These are phyloP conservation scores for Amphibolis antarctica DNA, from an alignment of 106 monocot species.

Conservation along the genomic window DNA sequence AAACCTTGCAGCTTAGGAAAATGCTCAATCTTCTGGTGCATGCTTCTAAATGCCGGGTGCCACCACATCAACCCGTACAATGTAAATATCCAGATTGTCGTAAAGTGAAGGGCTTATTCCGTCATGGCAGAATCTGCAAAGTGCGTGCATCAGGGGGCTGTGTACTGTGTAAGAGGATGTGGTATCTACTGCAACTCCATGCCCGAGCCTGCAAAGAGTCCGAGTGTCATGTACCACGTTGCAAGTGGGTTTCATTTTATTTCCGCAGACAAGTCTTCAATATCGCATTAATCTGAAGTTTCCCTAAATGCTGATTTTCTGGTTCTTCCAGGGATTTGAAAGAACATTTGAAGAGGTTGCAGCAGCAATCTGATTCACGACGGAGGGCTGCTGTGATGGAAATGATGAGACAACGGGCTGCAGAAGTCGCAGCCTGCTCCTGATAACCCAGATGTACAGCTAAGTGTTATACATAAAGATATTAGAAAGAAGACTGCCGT, in stretches of 20 bases:
- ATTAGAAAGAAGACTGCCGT: background rate
- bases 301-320: background rate
- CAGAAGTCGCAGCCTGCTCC: slow-evolving; percentile 54
- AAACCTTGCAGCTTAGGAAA: slow-evolving; percentile 65
- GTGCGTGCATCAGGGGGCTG: slow-evolving; percentile 72
- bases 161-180: slow-evolving; percentile 79
- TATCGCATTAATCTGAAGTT: background rate
- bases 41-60: slow-evolving; percentile 72
- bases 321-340: slow-evolving; percentile 61
- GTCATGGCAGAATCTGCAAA: slow-evolving; percentile 72
- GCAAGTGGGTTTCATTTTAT: slow-evolving; percentile 37
- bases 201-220: slow-evolving; percentile 87
- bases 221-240: slow-evolving; percentile 73
- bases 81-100: slow-evolving; percentile 92
- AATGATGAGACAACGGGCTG: slow-evolving; percentile 92
- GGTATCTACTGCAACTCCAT: slow-evolving; percentile 93
- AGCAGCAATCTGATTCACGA: slow-evolving; percentile 90
- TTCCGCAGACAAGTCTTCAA: background rate
- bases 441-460: slow-evolving; percentile 22
- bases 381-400: slow-evolving; percentile 93
- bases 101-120: slow-evolving; percentile 87
- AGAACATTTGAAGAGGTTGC: slow-evolving; percentile 74
- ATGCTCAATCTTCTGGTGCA: slow-evolving; percentile 96
- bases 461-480: background rate
- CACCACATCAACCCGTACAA: slow-evolving; percentile 8